Base-by-base conservation (phyloP, 192 early-diverging fungal species). In the Linnemannia elongata region DNA sequence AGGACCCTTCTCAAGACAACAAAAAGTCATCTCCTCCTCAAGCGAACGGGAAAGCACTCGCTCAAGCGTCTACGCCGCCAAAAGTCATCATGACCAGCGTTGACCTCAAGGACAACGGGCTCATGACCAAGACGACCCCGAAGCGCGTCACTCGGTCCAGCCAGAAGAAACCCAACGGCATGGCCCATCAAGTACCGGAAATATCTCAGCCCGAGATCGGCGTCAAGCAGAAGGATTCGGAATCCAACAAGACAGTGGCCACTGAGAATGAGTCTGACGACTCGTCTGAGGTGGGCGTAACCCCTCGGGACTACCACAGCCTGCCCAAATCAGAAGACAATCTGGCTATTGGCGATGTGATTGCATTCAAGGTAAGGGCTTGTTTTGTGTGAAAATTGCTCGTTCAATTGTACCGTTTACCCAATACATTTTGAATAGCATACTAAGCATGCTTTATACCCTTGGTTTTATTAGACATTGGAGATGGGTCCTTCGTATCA, bases 11-110 rank as follows among this genome's bases (percentile, higher is more conserved):
- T 66, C 30, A 27, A 0, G 10, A 18, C 30, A 73, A 30, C 42
- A 73, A 15, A 9, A 73, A 73, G 42, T 4, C 33, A 22, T 0
- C 35, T 0, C 41, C n/a, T 35, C 33, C n/a, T 35, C 33, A n/a
- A 2, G 18, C n/a, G 66, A 49, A 69, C 6, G 33, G 35, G 57
- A 45, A 45, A 22, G 36, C 35, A 5, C 12, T 24, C 36, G 4
- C 73, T 6, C 41, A 74, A 24, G 5, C 54, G 30, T 52, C 49
- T n/a, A 9, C 49, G 41, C 30, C 74, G 36, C 71, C 83, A 24
- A 87, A 87, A n/a, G 54, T 87, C 22, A 20, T 81, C n/a, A 81
- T 87, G 76, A 87, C 85, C 13, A 78, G 75, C 9, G 76, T 81
- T 18, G 72, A 74, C 6, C 72, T 87, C 22, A 30, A 73, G 35